Evolutionary conservation across 805 yeast species (phyloP).

Genomic region (Saccharomycopsis javanensis): DNA sequence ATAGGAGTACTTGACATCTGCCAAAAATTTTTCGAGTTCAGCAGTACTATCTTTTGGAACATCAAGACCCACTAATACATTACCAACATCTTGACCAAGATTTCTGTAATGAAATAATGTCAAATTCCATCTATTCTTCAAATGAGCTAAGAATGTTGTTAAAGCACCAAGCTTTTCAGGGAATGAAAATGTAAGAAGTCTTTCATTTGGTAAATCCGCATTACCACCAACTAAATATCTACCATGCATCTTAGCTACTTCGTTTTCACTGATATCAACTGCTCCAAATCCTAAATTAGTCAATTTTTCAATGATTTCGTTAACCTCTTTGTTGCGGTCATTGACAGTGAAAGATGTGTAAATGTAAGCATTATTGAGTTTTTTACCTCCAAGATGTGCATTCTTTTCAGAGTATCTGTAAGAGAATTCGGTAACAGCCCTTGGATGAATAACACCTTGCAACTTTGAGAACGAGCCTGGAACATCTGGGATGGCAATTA

Average conservation of each 20-base stretch:
- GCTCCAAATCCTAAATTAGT: conserved; percentile 57
- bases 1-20: conserved; percentile 64
- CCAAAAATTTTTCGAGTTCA: conserved; percentile 59
- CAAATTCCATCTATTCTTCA: conserved; percentile 80
- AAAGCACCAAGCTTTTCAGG: conserved; percentile 98
- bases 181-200: conserved; percentile 77
- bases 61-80: conserved; percentile 80
- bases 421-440: conserved; percentile 89
- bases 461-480: conserved; percentile 84
- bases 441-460: conserved; percentile 71
- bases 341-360: conserved; percentile 71
- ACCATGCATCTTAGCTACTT: conserved; percentile 93
- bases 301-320: conserved; percentile 50
- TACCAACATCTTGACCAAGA: conserved; percentile 92
- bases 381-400: conserved; percentile 24
- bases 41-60: conserved; percentile 64
- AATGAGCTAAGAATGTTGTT: conserved; percentile 60
- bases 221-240: conserved; percentile 94
- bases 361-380: conserved; percentile 49
- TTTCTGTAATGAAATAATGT: conserved; percentile 94
- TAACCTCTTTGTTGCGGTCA: conserved; percentile 65
- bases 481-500: conserved; percentile 81
- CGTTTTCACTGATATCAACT: conserved; percentile 81
- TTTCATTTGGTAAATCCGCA: conserved; percentile 62
- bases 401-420: conserved; percentile 55